Base-by-base conservation (phyloP, 768 basidiomycete species). In the Porphyrellus cyaneotinctus region DNA sequence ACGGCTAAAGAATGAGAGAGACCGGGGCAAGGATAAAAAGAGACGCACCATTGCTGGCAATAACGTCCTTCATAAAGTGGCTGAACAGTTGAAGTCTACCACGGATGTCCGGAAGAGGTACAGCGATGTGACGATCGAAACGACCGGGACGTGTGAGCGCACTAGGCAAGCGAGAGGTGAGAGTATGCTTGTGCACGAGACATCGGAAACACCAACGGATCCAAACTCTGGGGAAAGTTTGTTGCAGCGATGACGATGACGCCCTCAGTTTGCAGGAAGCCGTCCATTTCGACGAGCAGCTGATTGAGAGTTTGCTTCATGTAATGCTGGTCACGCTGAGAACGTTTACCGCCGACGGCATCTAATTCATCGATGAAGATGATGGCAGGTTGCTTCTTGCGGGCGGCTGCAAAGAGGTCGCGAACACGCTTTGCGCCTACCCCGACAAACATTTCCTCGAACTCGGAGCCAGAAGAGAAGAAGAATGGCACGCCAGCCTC, bases 401-500 rank as follows among this genome's bases (percentile, higher is more conserved):
- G 82, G 22, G 97, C 97, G 7, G 91, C 85, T 6, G 90, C 84
- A 61, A 99, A 99, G 26, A 99, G 81, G 57, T 98, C 95, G 36
- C 97, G 82, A 36, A 99, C 90, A 12, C 97, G 87, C 67, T 95
- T 93, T 15, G 97, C 95, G 47, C 94, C 94, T 32, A 91, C 87
- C 50, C 93, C 93, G 43, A 95, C 94, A 66, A 94, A 95, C 85
- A 98, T 95, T 70, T 98, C 95, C 67, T 98, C 95, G 58, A 98
- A 98, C 64, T 97, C 94, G 46, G 91, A 91, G 12, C 95, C 97
- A 31, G 91, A 92, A 32, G 95, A 93, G 64, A 95, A 97, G 70
- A 97, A 85, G 77, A 99, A 99, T 0, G 94, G 93, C 37, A 99
- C 97, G 15, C 88, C 95, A 15, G 97, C 97, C 75, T 99, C 97